Evolutionary conservation across 352 stramenopile genomes (phyloP), one percentile per base, ranked within the genome.

Genomic region (Phytophthora pseudosyringae): DNA sequence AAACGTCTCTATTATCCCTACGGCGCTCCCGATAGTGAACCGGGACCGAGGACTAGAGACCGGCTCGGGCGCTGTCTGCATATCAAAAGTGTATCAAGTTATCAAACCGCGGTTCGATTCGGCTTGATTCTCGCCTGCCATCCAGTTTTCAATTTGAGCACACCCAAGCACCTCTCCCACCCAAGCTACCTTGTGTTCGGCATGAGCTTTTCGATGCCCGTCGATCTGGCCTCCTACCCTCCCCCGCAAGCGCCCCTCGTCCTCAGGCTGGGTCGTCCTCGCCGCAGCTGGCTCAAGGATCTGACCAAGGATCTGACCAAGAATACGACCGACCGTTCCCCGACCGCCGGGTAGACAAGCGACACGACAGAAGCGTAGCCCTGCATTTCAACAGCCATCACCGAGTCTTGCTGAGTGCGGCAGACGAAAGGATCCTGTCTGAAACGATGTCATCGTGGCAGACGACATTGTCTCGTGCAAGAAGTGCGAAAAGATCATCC

Each of bases 401-500:
- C 31, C 18, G 12, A 5, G n/a, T 31, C 15, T 32, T 44, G 4
- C 31, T 12, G 45, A 44, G 47, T 32, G n/a, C 15, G 47, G 47
- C 8, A 41, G 32, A 43, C 33, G 49, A 2, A 47, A 47, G 29
- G 54, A 54, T 38, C 25, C 43, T 15, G 33, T 53, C 12, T 63
- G 43, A 44, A 18, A 55, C 4, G 35, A 55, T 29, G 43, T 51
- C 9, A 25, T 55, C 21, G 21, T 21, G 21, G 21, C 21, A 21
- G 21, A 21, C 21, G 21, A 31, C 1, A 33, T 63, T 6, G 44
- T 55, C 1, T 55, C 55, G 2, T 63, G 38, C 38, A 44, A 44
- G 38, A 44, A 44, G 38, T 26, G 38, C 38, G 38, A 44, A n/a
- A 8, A 44, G 55, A 43, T 63, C 26, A 63, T 63, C 21, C 44